Base-by-base conservation (phyloP, 2,329 filamentous ascomycete species). In the Aspergillus pseudoviridinutans region DNA sequence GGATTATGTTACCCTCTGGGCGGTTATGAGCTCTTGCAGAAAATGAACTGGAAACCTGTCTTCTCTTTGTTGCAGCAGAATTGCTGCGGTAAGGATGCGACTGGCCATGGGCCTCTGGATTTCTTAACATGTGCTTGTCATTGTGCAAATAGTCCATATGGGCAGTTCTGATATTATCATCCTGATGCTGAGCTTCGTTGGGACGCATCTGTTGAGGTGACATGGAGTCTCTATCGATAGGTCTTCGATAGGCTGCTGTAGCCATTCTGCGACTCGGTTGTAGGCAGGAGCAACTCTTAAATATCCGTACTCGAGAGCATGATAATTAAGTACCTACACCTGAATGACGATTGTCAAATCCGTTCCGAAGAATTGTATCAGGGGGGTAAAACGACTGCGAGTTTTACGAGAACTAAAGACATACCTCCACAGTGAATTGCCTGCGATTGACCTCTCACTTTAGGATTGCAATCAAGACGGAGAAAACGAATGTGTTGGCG, bases 61-160 rank as follows among this genome's bases (percentile, higher is more conserved):
- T 58, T 9, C 57, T 59, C 41, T 59, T 58, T 24, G 52, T 49
- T 32, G 53, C 53, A n/a, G 64, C 73, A 50, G 72, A 71, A 61
- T 74, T 76, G 44, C 80, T 76, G 59, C 76, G 80, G 14, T 35
- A 35, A 17, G 32, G 32, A 70, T 41, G 54, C 28, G n/a, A 49
- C 50, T 3, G 50, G 46, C 14, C 27, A 51, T 25, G 53, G 28
- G 80, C 82, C 63, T 89, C 87, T 61, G 87, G 84, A 35, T 82
- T 84, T 51, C 79, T 76, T 20, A 84, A 80, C 10, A 74, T 78
- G 20, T 60, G 57, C 24, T 50, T 58, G 20, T 57, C 52, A 38
- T 62, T 58, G 20, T 58, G 41, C 25, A 60, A 54, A 46, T 65
- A 53, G 29, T 58, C 49, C 20, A 53, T 53, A 17, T 46, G n/a